phyloP scores from a whole-genome alignment of 1,284 basidiomycete genomes.

The Stygiomarasmius scandens region DNA sequence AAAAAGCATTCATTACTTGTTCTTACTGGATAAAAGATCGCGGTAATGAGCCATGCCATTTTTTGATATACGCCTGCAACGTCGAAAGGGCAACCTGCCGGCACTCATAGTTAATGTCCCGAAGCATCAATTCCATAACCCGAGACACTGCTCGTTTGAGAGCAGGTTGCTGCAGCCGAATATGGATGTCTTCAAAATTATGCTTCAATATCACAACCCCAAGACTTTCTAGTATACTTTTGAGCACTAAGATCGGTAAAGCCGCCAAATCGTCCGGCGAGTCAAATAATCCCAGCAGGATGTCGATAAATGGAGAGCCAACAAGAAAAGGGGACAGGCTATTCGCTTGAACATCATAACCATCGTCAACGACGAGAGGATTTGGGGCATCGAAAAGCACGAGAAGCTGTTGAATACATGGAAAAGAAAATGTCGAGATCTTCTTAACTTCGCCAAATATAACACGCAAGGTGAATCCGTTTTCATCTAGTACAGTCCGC shows the following conservation, averaged over 20 bases:
- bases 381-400: conserved; percentile 60
- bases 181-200: conserved; percentile 56
- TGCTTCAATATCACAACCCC: conserved; percentile 70
- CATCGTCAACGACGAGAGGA: conserved; percentile 46
- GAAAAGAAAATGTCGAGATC: conserved; percentile 46
- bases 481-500: conserved; percentile 44
- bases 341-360: conserved; percentile 56
- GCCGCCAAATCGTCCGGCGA: conserved; percentile 43
- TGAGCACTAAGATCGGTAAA: conserved; percentile 55
- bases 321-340: conserved; percentile 48
- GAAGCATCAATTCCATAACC: conserved; percentile 51
- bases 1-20: background rate
- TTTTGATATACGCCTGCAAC: conserved; percentile 62
- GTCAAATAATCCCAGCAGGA: conserved; percentile 52
- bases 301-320: conserved; percentile 65
- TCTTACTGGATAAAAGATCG: conserved; percentile 56
- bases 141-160: conserved; percentile 55
- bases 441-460: conserved; percentile 48
- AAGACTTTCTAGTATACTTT: conserved; percentile 62
- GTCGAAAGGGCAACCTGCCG: conserved; percentile 63
- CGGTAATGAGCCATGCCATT: conserved; percentile 50
- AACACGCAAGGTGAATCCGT: conserved; percentile 53
- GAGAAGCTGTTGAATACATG: conserved; percentile 61
- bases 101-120: conserved; percentile 63
- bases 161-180: conserved; percentile 53